Evolutionary conservation across 116 monocot genomes (phyloP), one percentile per base, ranked within the genome.

Genomic region (Dioscorea cayenensis): DNA sequence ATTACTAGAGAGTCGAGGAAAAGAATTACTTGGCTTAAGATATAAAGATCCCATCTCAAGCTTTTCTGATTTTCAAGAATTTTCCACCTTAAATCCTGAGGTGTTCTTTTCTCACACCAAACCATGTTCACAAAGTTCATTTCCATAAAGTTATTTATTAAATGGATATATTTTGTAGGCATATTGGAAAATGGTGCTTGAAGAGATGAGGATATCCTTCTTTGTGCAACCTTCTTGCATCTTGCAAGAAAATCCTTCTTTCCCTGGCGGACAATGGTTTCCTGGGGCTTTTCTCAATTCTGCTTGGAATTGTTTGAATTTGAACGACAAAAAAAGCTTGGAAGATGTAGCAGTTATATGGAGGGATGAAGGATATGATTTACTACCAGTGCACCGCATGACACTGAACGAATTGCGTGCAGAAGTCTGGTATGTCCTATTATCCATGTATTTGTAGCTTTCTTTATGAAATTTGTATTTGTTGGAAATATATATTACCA

Each of bases 321-420:
- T 79, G 66, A 90, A 80, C 74, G 73, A 77, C 72, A 87, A 87
- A 65, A 84, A 85, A 81, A 51, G 67, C 25, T 50, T 70, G n/a
- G 78, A 90, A 85, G 91, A 90, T 65, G 67, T 78, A 49, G 71
- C 71, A 55, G 37, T 99, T 62, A 74, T 90, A 64, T 99, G 97
- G 93, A 88, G 90, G 73, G 89, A 99, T 79, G 97, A 99, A 77
- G 91, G 83, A 65, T 74, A 14, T 71, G 97, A 93, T 85, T 71
- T 66, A 43, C 81, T 81, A 50, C 90, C 96, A 64, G 36, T 93
- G 61, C 81, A 87, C 51, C 49, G 23, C 7, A 85, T 99, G 86
- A 83, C 94, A 20, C 68, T 90, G 6, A 86, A 87, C 69, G 89
- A 99, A 72, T 67, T 99, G 68, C 80, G 70, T 27, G 67, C 67